A percentile compares a stretch with the other conserved stretches of the same genome.
Evolutionary conservation across 805 yeast genomes (phyloP).

Genomic region (Ogataea pini): DNA sequence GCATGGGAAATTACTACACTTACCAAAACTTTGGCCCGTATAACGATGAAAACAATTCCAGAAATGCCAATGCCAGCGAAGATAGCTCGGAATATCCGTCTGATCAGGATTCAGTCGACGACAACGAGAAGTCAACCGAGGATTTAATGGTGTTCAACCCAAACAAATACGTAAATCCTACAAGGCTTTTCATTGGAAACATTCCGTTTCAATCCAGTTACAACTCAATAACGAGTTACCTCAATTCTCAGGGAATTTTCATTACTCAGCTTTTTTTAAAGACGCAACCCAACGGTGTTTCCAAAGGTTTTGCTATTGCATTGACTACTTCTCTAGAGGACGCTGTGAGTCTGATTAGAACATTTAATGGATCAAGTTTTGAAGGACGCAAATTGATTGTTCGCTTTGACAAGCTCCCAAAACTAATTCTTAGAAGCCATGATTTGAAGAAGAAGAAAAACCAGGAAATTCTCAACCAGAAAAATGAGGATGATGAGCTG

Average conservation of each 20-base stretch:
- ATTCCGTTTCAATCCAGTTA: slow-evolving; percentile 45
- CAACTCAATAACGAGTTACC: slow-evolving; percentile 16
- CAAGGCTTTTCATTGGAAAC: slow-evolving; percentile 55
- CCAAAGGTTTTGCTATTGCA: slow-evolving; percentile 68
- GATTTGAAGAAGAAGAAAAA: slow-evolving; percentile 24
- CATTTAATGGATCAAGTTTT: slow-evolving; percentile 53
- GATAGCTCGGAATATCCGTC: slow-evolving; percentile 5
- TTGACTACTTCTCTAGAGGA: slow-evolving; percentile 47
- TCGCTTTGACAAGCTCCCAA: slow-evolving; percentile 57
- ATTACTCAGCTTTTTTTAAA: slow-evolving; percentile 32
- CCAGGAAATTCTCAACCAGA: slow-evolving; percentile 13
- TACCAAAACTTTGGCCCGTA: background rate
- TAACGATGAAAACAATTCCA: slow-evolving; percentile 7
- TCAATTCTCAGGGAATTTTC: slow-evolving; percentile 15
- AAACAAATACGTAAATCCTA: slow-evolving; percentile 41
- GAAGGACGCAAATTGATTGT: slow-evolving; percentile 64
- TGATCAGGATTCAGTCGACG: slow-evolving; percentile 20
- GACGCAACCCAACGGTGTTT: slow-evolving; percentile 41
- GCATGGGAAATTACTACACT: background rate
- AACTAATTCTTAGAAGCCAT: slow-evolving; percentile 33
- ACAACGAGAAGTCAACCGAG: slow-evolving; percentile 25
- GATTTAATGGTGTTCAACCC: slow-evolving; percentile 26
- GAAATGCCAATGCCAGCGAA: background rate
- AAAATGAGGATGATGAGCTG: slow-evolving; percentile 10
- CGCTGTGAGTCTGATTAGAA: slow-evolving; percentile 48